These are phyloP conservation scores for Gamarada debralockiae DNA, from an alignment of 495 filamentous ascomycete species.

Conservation along the genomic window DNA sequence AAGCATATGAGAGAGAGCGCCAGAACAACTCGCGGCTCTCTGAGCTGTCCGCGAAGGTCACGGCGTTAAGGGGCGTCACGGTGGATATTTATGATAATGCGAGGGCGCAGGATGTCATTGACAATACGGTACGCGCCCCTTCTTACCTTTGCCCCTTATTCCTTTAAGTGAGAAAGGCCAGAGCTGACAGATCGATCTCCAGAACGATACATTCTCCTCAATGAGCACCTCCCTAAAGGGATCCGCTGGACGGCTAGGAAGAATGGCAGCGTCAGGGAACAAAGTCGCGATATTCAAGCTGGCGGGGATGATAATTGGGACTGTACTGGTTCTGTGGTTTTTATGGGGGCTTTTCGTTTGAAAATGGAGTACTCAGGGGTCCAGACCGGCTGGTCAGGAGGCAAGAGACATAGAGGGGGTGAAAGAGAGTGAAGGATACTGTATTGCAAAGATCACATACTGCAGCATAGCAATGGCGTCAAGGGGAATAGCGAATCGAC, in stretches of 20 bases:
- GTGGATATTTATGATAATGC: constrained; percentile 97
- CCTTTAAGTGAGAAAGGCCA: not conserved
- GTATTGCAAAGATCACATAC: constrained; percentile 16
- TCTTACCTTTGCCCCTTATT: constrained; percentile 9
- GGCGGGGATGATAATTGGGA: constrained; percentile 75
- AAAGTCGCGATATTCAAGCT: constrained; percentile 88
- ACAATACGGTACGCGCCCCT: constrained; percentile 64
- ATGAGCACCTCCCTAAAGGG: constrained; percentile 70
- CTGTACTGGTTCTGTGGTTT: constrained; percentile 71
- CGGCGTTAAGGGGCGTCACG: constrained; percentile 91
- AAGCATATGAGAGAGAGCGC: constrained; percentile 90
- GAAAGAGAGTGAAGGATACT: constrained; percentile 8
- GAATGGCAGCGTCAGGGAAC: constrained; percentile 88
- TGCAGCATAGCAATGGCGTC: constrained; percentile 26
- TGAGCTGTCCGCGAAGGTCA: constrained; percentile 85
- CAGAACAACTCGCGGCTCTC: constrained; percentile 96
- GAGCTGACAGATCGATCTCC: not conserved
- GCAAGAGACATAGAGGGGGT: not conserved
- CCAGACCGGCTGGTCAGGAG: constrained; percentile 13
- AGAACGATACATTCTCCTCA: constrained; percentile 54
- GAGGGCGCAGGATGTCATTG: constrained; percentile 77
- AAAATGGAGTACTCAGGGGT: constrained; percentile 25
- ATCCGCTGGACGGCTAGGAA: constrained; percentile 78
- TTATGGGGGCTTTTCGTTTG: constrained; percentile 64
- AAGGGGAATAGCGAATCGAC: not conserved